phyloP scores from a whole-genome alignment of 1,139 yeast species.

The Yamadazyma trypodendri region DNA sequence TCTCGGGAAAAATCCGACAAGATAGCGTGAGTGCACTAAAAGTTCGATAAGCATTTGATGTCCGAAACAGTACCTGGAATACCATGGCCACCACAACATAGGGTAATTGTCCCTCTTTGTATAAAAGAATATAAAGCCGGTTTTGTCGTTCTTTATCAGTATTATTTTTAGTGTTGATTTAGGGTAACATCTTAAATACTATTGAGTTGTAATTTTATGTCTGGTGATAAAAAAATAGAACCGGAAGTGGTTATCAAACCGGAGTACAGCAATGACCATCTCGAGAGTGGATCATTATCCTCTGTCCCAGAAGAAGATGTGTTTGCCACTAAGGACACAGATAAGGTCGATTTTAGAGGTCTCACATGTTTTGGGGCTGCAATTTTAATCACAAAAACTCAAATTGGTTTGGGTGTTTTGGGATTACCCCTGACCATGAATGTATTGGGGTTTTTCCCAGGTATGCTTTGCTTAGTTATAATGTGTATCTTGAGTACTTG shows the following conservation, averaged over 20 bases:
- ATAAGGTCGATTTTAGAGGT: slow-evolving; percentile 14
- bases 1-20: slow-evolving; percentile 1
- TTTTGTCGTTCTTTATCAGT: too few species aligned
- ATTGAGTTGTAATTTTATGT: too few species aligned
- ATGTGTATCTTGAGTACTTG: slow-evolving; percentile 13
- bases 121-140: too few species aligned
- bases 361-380: slow-evolving; percentile 12
- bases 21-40: slow-evolving; percentile 1
- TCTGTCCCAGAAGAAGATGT: slow-evolving; percentile 6
- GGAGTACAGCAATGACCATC: neutral
- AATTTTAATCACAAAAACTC: slow-evolving; percentile 13
- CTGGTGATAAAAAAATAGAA: too few species aligned
- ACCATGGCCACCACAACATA: too few species aligned
- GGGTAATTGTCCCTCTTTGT: too few species aligned
- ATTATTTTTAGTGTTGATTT: too few species aligned
- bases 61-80: too few species aligned
- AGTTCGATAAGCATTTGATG: too few species aligned
- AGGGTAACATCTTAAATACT: too few species aligned
- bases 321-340: slow-evolving; percentile 7
- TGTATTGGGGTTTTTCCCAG: slow-evolving; percentile 13
- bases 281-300: neutral
- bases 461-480: slow-evolving; percentile 10
- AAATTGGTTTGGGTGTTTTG: slow-evolving; percentile 14
- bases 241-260: neutral
- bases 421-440: slow-evolving; percentile 14